Evolutionary conservation across 1,284 basidiomycete species (phyloP), one percentile per base, ranked within the genome.

Genomic region (Pterula multifida): DNA sequence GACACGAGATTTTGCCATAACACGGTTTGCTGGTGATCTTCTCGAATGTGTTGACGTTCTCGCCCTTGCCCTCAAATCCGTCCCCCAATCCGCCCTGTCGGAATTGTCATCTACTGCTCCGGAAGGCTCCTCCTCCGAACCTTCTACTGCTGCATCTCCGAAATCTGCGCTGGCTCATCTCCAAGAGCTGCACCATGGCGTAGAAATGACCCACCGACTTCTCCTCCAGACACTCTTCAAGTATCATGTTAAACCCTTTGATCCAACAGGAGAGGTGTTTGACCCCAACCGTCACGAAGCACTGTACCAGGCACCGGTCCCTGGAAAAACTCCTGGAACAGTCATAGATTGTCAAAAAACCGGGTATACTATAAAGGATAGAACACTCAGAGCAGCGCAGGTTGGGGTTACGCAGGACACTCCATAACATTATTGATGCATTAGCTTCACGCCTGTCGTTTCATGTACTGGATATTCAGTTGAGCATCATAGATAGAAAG

Each of bases 251-350:
- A 89, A 85, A 55, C 81, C 85, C 1, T 95, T 93, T 60, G 90
- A 96, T 63, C 93, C 94, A 17, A 85, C 80, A 0, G 95, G 94
- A 50, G 89, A 96, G 64, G 75, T 73, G 60, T 98, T 98, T 61
- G 92, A 98, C 68, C 95, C 95, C 26, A 96, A 95, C 66, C 68
- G 74, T 46, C 95, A 98, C 64, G 95, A 98, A 69, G 95, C 96
- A 3, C 74, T 96, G 26, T 98, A 91, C 71, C 91, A 95, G 70
- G 90, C 82, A 19, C 93, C 94, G n/a, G 78, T 95, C 51, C 79
- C 82, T 11, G 88, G 79, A 36, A 93, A 90, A 69, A 84, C 85
- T 62, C 81, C 91, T 1, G 94, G 94, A 19, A 87, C 87, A 2
- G 86, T 98, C 35, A 76, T 96, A 50, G 90, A 97, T 61, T 90